These are phyloP conservation scores for Leucaena leucocephala DNA, from an alignment of 306 rosid genomes.

Conservation along the genomic window DNA sequence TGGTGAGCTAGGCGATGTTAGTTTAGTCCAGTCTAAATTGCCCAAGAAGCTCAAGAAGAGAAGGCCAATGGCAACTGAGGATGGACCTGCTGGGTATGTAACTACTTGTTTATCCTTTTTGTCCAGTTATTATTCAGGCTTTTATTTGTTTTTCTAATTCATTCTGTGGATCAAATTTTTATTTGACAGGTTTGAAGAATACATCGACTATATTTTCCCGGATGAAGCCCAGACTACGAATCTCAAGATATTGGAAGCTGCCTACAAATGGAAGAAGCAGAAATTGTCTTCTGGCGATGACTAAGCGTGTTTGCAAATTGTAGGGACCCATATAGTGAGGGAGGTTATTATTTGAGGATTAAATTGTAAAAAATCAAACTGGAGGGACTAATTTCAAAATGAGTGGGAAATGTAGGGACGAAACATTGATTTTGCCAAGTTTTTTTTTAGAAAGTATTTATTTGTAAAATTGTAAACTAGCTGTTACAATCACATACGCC, in stretches of 20 bases:
- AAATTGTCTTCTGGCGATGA: slow-evolving; percentile 60
- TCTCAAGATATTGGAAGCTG: slow-evolving; percentile 96
- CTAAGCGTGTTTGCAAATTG: neutral
- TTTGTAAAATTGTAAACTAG: too few relatives aligned
- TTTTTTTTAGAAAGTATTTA: too few relatives aligned
- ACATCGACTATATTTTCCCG: slow-evolving; percentile 78
- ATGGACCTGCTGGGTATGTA: slow-evolving; percentile 84
- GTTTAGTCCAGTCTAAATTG: slow-evolving; percentile 78
- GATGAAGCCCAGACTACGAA: slow-evolving; percentile 86
- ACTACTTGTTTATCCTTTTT: slow-evolving; percentile 6
- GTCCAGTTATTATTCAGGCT: neutral
- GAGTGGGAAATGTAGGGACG: neutral
- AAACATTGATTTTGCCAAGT: neutral
- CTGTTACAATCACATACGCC: neutral
- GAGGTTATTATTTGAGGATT: neutral
- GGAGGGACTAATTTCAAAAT: neutral
- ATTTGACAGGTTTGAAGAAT: slow-evolving; percentile 77
- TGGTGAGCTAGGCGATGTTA: slow-evolving; percentile 78
- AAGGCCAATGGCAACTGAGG: slow-evolving; percentile 67
- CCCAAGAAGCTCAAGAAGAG: slow-evolving; percentile 96
- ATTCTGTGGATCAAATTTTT: slow-evolving; percentile 35
- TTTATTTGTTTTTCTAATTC: slow-evolving; percentile 8
- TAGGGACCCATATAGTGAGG: neutral
- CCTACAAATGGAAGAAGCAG: slow-evolving; percentile 91
- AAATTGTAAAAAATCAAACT: too few relatives aligned